Conservation (phyloP, 331 rosid genomes). For the Acacia concinna region DNA sequence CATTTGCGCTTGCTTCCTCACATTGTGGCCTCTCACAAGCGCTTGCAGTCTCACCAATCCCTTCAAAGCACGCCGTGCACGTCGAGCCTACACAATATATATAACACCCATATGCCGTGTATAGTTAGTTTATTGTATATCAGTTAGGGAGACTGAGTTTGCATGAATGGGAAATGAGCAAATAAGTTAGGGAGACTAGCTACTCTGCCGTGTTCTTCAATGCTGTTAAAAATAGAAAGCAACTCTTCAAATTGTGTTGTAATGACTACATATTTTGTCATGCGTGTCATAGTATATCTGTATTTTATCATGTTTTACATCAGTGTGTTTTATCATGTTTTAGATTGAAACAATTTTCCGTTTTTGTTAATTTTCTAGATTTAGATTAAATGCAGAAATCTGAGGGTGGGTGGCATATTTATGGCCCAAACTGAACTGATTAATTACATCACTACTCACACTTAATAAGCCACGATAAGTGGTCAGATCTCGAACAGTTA, state of each 20-base stretch:
- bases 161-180: not conserved
- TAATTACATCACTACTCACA: not conserved
- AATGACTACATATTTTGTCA: not conserved
- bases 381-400: conserved; percentile 13
- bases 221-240: not conserved
- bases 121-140: not conserved
- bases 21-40: conserved; percentile 88
- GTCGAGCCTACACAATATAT: conserved; percentile 59
- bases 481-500: conserved; percentile 1
- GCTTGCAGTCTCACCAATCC: conserved; percentile 92
- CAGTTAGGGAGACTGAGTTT: not conserved
- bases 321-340: not conserved
- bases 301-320: not conserved
- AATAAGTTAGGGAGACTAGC: not conserved
- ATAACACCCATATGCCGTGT: not conserved
- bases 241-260: not conserved
- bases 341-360: not conserved
- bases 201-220: not conserved
- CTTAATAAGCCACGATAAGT: not conserved
- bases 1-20: conserved; percentile 90
- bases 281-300: not conserved
- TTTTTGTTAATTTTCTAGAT: too few species aligned
- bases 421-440: conserved; percentile 29
- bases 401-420: conserved; percentile 38
- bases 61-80: conserved; percentile 86